phyloP scores from a whole-genome alignment of 2,329 filamentous ascomycete species.

The Sclerotinia sclerotiorum region DNA sequence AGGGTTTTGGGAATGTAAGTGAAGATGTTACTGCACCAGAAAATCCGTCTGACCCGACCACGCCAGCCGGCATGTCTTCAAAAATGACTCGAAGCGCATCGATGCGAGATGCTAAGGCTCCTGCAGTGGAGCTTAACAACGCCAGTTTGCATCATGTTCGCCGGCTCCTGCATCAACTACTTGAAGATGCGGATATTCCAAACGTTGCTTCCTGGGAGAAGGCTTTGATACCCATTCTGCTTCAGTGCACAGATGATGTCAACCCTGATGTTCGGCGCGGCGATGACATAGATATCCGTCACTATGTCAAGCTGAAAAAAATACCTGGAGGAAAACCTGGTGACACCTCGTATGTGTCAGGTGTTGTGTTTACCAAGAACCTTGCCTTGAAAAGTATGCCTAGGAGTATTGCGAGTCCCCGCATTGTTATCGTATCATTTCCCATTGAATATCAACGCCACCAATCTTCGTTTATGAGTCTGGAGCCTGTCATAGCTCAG shows the following conservation, averaged over 20 bases:
- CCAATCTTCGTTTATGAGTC: conserved; percentile 92
- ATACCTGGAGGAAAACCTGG: conserved; percentile 86
- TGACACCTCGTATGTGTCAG: conserved; percentile 95
- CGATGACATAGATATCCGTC: conserved; percentile 94
- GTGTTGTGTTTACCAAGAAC: conserved; percentile 96
- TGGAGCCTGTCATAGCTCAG: conserved; percentile 94
- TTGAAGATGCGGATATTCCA: conserved; percentile 73
- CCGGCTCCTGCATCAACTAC: conserved; percentile 77
- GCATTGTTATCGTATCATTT: conserved; percentile 91
- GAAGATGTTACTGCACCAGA: conserved; percentile 35
- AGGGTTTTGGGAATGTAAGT: conserved; percentile 42
- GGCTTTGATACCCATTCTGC: conserved; percentile 82
- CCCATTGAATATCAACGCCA: conserved; percentile 94
- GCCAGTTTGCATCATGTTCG: conserved; percentile 87
- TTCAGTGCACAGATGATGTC: conserved; percentile 91
- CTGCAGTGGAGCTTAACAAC: conserved; percentile 80
- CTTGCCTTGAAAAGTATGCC: conserved; percentile 95
- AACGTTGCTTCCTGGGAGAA: conserved; percentile 81
- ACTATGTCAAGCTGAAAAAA: conserved; percentile 97
- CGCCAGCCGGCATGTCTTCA: conserved; percentile 39
- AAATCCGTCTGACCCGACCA: conserved; percentile 28
- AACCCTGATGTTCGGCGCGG: conserved; percentile 86
- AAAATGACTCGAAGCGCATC: conserved; percentile 76
- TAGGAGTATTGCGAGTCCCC: conserved; percentile 76
- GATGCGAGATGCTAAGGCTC: conserved; percentile 70